These are phyloP conservation scores for Pseudocercospora pini-densiflorae DNA, from an alignment of 2,329 filamentous ascomycete species.

Conservation along the genomic window DNA sequence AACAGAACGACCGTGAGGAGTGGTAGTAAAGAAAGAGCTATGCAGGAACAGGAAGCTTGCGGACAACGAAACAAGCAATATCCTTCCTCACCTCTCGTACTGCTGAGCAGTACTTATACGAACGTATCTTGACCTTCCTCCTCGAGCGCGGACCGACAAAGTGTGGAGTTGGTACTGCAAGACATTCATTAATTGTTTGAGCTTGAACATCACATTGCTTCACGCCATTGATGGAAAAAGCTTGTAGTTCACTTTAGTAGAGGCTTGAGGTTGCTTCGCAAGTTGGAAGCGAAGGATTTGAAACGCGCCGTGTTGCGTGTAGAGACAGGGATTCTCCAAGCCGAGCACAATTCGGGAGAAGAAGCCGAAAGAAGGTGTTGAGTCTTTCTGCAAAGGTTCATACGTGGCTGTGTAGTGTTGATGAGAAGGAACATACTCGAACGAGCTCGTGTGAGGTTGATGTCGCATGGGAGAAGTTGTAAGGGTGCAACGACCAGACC, in stretches of 20 bases:
- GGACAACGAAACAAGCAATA: background rate
- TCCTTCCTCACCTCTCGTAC: background rate
- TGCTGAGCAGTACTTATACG: background rate
- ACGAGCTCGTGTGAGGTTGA: background rate
- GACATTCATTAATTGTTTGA: conserved; percentile 5
- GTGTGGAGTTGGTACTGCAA: background rate
- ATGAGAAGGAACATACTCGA: too few species aligned
- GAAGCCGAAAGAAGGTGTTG: background rate
- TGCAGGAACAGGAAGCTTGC: background rate
- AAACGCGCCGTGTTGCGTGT: conserved; percentile 2
- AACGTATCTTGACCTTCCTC: background rate
- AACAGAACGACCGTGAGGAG: background rate
- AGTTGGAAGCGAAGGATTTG: background rate
- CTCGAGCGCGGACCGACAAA: background rate
- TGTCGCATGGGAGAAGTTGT: background rate
- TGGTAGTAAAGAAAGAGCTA: background rate
- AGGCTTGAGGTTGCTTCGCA: background rate
- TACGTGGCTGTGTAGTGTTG: too few species aligned
- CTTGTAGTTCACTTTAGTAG: background rate
- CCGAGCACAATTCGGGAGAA: background rate
- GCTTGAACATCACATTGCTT: background rate
- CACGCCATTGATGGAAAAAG: background rate
- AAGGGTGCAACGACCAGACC: background rate
- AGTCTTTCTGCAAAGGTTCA: too few species aligned
- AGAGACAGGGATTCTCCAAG: background rate